Evolutionary conservation across 257 asterid species (phyloP), one percentile per base, ranked within the genome.

Genomic region (Catharanthus roseus): DNA sequence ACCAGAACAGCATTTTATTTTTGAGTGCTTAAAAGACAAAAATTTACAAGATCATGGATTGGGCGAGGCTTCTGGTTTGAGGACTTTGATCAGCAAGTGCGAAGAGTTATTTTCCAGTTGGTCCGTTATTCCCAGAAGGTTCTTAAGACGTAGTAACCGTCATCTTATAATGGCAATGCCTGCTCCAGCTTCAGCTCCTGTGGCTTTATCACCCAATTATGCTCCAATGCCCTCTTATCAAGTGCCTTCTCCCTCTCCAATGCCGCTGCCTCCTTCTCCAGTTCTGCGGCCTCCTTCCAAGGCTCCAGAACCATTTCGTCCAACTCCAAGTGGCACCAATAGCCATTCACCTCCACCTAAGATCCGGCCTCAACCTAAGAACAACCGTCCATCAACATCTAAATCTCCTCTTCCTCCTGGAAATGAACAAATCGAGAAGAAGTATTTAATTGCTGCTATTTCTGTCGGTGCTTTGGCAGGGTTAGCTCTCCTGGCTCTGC

Each of bases 51-150:
- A 29, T 68, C 66, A 51, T 75, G 63, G 66, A 67, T 65, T 72
- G 56, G 28, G 34, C 24, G 28, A 42, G 54, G 74, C 49, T 1
- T 66, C 54, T 11, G 68, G 38, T 56, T 70, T 71, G 11, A 15
- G 64, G 24, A 60, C 67, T 49, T 42, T 64, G 79, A 47, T 75
- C 23, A 34, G 55, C 68, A 79, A 61, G 68, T 78, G 65, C 66
- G 80, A 74, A 64, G 82, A 81, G 53, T 67, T 78, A 70, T 55
- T 81, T 55, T 69, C 86, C 38, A 70, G 42, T 50, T 78, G 82
- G 84, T 65, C 78, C 31, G 24, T 71, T 23, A 74, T 80, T 78
- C 95, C 95, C 10, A 83, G 96, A 84, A 86, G 95, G 81, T 78
- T 80, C 79, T 84, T 93, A 68, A 77, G 93, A 71, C 61, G 57